Evolutionary conservation across 768 basidiomycete genomes (phyloP), one percentile per base, ranked within the genome.

Genomic region (Cystobasidium tubakii): DNA sequence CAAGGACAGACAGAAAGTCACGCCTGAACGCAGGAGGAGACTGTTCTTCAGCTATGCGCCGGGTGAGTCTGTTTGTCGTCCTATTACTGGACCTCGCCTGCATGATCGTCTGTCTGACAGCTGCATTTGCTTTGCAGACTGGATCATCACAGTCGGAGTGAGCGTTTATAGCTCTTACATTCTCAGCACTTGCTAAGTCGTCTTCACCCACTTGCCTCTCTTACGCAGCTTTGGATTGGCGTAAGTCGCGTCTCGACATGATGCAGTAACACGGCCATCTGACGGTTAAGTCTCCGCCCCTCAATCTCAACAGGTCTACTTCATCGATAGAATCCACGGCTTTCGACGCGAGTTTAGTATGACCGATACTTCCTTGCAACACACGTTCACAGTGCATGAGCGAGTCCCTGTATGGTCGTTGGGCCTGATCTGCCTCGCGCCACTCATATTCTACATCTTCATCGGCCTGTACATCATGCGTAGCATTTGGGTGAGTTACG

Each of bases 331-430:
- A 33, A 63, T 70, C 17, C 55, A 76, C 25, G 79, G 80, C 42
- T 93, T 87, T 82, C 84, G 87, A 80, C 83, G 92, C 73, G 84
- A 85, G 46, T 95, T 95, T 81, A 91, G 90, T 0, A 82, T 92
- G 27, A 81, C 84, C 50, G 92, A 95, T 82, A 86, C 86, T 23
- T 86, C 90, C 88, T 73, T 75, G 62, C 78, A 75, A 79, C 77
- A 79, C 74, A 73, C 74, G 66, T 65, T 83, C 81, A 86, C 90
- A 15, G 82, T 86, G 15, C 86, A 90, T 62, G 91, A 93, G 80
- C 87, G 91, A 70, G 85, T 92, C 63, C 74, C 74, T 4, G 62
- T 31, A 1, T 75, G 63, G 50, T 27, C 79, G 31, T 42, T 62
- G 1, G 84, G 88, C 23, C 76, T 87, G 23, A 84, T 94, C 77